Percentiles rank a stretch among this genome's conserved stretches.
Conservation (phyloP, 805 yeast species). For the Starmera dryadoides region DNA sequence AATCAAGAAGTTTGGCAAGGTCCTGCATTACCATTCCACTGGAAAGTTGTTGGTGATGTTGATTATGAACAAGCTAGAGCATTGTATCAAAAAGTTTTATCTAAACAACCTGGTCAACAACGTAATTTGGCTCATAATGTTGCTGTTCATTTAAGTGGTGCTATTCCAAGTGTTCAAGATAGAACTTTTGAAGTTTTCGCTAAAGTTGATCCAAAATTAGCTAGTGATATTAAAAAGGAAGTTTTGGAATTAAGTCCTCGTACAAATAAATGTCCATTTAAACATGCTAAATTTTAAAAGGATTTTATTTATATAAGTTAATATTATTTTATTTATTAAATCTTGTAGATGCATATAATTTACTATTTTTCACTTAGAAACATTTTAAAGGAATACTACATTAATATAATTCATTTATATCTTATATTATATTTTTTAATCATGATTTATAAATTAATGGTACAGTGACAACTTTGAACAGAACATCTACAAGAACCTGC, state of each 20-base stretch:
- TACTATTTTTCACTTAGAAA: no score
- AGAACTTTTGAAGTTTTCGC: conserved; percentile 69
- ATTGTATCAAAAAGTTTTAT: conserved; percentile 67
- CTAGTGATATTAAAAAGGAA: conserved; percentile 60
- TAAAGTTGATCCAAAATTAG: conserved; percentile 65
- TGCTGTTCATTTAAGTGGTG: conserved; percentile 63
- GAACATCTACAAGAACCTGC: conserved; percentile 19
- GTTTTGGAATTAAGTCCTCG: conserved; percentile 34
- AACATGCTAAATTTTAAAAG: neutral
- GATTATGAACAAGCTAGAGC: conserved; percentile 76
- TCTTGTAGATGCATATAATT: no score
- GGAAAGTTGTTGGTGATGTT: conserved; percentile 61
- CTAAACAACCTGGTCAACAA: conserved; percentile 77
- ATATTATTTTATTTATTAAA: neutral
- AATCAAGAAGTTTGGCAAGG: conserved; percentile 80
- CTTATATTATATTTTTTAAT: no score
- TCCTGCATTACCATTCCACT: conserved; percentile 79
- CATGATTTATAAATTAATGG: neutral
- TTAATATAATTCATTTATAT: no score
- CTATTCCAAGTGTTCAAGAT: conserved; percentile 72
- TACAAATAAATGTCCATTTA: conserved; percentile 1
- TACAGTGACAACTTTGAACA: conserved; percentile 15
- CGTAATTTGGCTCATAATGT: conserved; percentile 77
- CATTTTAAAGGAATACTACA: no score
- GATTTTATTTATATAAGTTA: neutral